A percentile compares a stretch with the other conserved stretches of the same genome.
phyloP scores from a whole-genome alignment of 176 grass and related monocot species.

The Avena insularis region DNA sequence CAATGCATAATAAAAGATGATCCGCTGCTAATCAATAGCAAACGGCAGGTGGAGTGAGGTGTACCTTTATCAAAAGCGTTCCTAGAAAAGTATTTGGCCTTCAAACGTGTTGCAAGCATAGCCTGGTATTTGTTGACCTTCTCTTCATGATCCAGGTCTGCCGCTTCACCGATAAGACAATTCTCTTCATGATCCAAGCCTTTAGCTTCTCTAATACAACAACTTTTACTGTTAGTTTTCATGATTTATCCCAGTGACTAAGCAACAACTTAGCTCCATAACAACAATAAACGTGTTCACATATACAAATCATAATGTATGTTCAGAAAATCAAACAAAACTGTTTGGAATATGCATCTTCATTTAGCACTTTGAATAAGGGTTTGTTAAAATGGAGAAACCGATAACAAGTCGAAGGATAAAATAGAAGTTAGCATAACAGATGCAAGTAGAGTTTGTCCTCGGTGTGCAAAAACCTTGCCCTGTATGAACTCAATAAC shows the following conservation, averaged over 20 bases:
- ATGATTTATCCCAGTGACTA: conserved; percentile 20
- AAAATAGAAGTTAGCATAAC: background rate
- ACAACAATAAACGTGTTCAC: background rate
- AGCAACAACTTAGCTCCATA: conserved; percentile 19
- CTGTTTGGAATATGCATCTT: background rate
- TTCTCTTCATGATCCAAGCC: conserved; percentile 41
- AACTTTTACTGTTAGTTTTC: background rate
- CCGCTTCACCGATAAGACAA: conserved; percentile 3
- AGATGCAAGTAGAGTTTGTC: background rate
- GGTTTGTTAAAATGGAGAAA: background rate
- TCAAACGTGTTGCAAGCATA: conserved; percentile 60
- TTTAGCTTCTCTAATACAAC: conserved; percentile 29
- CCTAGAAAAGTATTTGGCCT: conserved; percentile 70
- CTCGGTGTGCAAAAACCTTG: background rate
- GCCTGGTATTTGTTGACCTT: conserved; percentile 56
- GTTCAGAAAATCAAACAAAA: conserved; percentile 2
- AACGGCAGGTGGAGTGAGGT: background rate
- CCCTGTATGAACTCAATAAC: background rate
- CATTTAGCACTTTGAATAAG: background rate
- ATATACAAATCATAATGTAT: background rate
- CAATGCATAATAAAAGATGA: background rate
- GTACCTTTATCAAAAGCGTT: conserved; percentile 55
- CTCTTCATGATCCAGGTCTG: conserved; percentile 42
- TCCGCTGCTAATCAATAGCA: conserved; percentile 29
- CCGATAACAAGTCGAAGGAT: background rate